Conservation (phyloP, 164 flowering plant species). For the Amborella trichopoda region DNA sequence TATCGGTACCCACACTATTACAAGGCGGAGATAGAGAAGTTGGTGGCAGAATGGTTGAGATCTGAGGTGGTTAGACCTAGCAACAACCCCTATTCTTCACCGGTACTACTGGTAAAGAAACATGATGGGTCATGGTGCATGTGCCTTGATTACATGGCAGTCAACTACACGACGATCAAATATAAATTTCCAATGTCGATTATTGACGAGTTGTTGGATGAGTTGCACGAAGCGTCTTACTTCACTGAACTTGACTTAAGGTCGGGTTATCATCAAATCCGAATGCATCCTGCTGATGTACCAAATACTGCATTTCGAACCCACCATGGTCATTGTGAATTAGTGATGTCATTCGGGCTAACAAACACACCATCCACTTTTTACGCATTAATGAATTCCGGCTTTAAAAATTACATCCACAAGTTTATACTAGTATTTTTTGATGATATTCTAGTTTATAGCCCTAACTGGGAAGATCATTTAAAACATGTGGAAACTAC, state of each 20-base stretch:
- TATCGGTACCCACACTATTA: constrained; percentile 1
- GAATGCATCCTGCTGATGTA: neutral
- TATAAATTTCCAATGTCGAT: constrained; percentile 4
- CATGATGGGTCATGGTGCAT: neutral
- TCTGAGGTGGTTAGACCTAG: neutral
- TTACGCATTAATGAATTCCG: constrained; percentile 4
- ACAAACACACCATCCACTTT: constrained; percentile 4
- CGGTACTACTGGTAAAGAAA: neutral
- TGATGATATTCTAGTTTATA: constrained; percentile 2
- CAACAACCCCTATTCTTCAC: neutral
- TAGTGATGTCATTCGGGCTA: constrained; percentile 2
- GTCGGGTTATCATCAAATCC: constrained; percentile 8
- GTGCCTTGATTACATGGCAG: neutral
- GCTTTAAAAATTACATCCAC: neutral
- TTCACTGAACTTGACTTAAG: constrained; percentile 3
- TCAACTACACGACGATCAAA: neutral
- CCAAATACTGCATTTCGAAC: constrained; percentile 5
- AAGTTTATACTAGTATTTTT: constrained; percentile 3
- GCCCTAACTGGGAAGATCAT: neutral
- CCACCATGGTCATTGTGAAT: constrained; percentile 4
- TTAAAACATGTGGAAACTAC: neutral
- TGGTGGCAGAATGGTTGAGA: neutral
- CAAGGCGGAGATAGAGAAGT: constrained; percentile 5
- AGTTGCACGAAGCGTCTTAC: neutral
- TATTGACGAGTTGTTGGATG: neutral